phyloP scores from a whole-genome alignment of 495 filamentous ascomycete genomes.

The Saxophila tyrrhenica region DNA sequence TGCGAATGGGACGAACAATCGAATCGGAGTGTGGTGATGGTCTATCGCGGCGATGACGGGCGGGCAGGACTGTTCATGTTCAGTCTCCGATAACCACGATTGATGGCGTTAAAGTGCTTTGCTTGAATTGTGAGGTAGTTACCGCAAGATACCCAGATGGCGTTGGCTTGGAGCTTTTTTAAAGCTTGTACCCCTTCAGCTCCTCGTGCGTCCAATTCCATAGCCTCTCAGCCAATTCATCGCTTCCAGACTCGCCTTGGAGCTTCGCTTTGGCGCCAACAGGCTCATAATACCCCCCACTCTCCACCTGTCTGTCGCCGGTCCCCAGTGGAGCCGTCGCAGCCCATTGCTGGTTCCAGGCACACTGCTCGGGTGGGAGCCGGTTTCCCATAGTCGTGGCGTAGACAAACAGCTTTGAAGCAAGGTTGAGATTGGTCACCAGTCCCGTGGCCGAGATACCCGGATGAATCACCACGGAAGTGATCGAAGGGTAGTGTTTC shows the following conservation, averaged over 20 bases:
- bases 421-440: slow-evolving; percentile 2
- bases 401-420: slow-evolving; percentile 4
- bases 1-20: no score
- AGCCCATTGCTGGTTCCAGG: slow-evolving; percentile 52
- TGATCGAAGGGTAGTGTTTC: slow-evolving; percentile 40
- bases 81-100: no score
- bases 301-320: slow-evolving; percentile 24
- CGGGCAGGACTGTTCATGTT: no score
- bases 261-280: slow-evolving; percentile 26
- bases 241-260: slow-evolving; percentile 19
- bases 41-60: no score
- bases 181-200: slow-evolving; percentile 11
- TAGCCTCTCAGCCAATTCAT: slow-evolving; percentile 27
- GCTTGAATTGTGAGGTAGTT: no score
- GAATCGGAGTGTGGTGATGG: no score
- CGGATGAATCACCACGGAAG: slow-evolving; percentile 51
- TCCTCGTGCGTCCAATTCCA: slow-evolving; percentile 36
- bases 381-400: background rate
- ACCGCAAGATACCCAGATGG: no score
- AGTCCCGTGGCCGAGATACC: slow-evolving; percentile 51
- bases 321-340: slow-evolving; percentile 22
- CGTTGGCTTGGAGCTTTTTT: no score
- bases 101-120: no score
- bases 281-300: slow-evolving; percentile 34
- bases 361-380: slow-evolving; percentile 30